Evolutionary conservation across 352 stramenopile genomes (phyloP), one percentile per base, ranked within the genome.

Genomic region (Globisporangium nodosum): DNA sequence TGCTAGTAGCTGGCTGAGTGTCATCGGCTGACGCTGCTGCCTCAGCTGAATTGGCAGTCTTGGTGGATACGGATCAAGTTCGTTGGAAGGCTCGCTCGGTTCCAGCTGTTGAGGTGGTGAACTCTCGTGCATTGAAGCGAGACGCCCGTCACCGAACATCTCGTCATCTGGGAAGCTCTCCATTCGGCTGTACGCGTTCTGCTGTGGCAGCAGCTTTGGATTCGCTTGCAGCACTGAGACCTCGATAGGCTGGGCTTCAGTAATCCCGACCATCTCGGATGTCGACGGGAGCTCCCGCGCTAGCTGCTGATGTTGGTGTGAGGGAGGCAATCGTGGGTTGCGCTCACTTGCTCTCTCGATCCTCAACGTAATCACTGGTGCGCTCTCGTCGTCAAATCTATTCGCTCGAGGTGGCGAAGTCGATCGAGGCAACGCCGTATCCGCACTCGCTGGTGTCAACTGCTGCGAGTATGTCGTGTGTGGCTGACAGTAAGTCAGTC

Each of bases 231-330:
- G n/a, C 5, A 31, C 8, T 4, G 45, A 49, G 8, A 18, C 20
- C 15, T 31, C 20, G 8, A 18, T 30, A 30, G 20, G 20, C 12
- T 49, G 8, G 4, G 13, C 40, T 9, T 69, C 56, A 1, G 60
- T 31, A 35, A 79, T 74, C 16, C 54, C 42, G 24, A 79, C 60
- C 70, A 79, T 79, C 58, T 76, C 68, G 1, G 70, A 79, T 6
- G 68, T 79, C n/a, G 70, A 76, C 8, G 70, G 70, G 0, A 79
- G 64, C 27, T 78, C 70, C 0, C n/a, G 20, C 9, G 24, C n/a
- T 5, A 53, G 8, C 12, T 54, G 27, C 1, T 5, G 31, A 15
- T 30, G 51, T 1, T 15, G 18, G 9, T 48, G 7, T n/a, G 6
- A 16, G 5, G 16, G 49, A 7, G 13, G 31, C 18, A 3, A 2